These are phyloP conservation scores for Plectosphaerella sp. DNA, from an alignment of 2,329 filamentous ascomycete species.

Conservation along the genomic window DNA sequence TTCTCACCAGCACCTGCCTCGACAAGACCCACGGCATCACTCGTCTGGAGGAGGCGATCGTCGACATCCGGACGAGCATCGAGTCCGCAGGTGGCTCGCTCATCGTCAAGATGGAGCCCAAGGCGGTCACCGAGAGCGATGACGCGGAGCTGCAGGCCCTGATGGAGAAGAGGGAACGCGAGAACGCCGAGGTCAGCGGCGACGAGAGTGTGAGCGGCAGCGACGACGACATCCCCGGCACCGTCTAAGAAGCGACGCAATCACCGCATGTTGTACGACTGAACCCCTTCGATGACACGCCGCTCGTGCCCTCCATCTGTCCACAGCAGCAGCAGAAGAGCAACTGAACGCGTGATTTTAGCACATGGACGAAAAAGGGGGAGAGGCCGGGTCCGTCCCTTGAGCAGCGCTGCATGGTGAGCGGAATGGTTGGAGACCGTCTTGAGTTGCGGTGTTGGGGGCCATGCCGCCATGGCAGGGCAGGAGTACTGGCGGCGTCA, in stretches of 20 bases:
- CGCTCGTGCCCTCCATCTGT: too few species aligned
- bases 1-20: constrained; percentile 90
- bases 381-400: too few species aligned
- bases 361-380: too few species aligned
- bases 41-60: constrained; percentile 82
- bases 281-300: too few species aligned
- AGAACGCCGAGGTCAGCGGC: constrained; percentile 96
- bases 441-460: too few species aligned
- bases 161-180: constrained; percentile 98
- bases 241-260: constrained; percentile 23
- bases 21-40: constrained; percentile 87
- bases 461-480: too few species aligned
- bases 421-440: too few species aligned
- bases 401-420: too few species aligned
- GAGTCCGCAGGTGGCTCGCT: constrained; percentile 72
- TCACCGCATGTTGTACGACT: too few species aligned
- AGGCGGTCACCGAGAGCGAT: constrained; percentile 97
- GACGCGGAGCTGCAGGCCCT: constrained; percentile 94
- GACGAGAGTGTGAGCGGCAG: constrained; percentile 96
- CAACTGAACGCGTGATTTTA: too few species aligned
- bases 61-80: constrained; percentile 80
- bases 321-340: too few species aligned
- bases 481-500: constrained; percentile 1
- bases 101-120: constrained; percentile 95
- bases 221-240: constrained; percentile 67